Percentiles rank a stretch among this genome's conserved stretches.
phyloP scores from a whole-genome alignment of 768 basidiomycete species.

The Tulasnella sp. region DNA sequence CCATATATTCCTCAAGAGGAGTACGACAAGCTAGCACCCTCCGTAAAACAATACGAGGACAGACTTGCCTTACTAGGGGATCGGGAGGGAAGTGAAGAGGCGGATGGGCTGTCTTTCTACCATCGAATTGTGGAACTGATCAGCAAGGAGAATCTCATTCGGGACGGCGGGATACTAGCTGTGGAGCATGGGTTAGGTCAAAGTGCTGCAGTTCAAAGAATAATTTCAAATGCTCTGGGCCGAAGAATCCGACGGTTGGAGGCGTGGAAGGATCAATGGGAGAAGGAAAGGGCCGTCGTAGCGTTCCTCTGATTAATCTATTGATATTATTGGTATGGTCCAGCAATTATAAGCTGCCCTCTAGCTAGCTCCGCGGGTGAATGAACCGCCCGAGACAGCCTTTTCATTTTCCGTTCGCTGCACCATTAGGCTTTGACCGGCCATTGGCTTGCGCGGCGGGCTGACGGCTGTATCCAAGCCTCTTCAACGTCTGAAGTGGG shows the following conservation, averaged over 20 bases:
- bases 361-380: neutral
- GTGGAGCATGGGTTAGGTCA: constrained; percentile 79
- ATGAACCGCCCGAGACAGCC: neutral
- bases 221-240: constrained; percentile 47
- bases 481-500: constrained; percentile 85
- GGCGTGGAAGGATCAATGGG: constrained; percentile 81
- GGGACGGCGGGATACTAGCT: constrained; percentile 53
- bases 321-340: neutral
- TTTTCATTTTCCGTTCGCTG: neutral
- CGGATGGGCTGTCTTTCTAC: constrained; percentile 63
- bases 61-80: constrained; percentile 68
- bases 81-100: constrained; percentile 11
- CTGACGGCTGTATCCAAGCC: constrained; percentile 34
- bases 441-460: constrained; percentile 10
- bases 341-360: neutral
- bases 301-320: constrained; percentile 6
- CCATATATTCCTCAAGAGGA: constrained; percentile 75
- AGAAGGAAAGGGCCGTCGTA: constrained; percentile 61
- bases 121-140: constrained; percentile 48
- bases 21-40: constrained; percentile 58
- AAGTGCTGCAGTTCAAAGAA: constrained; percentile 54
- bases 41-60: constrained; percentile 78
- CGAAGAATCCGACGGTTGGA: constrained; percentile 49
- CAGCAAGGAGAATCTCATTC: constrained; percentile 47
- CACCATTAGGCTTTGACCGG: neutral